A percentile compares a stretch with the other conserved stretches of the same genome.
These are phyloP conservation scores for Phytophthora cryptogea DNA, from an alignment of 352 stramenopile species.

Conservation along the genomic window DNA sequence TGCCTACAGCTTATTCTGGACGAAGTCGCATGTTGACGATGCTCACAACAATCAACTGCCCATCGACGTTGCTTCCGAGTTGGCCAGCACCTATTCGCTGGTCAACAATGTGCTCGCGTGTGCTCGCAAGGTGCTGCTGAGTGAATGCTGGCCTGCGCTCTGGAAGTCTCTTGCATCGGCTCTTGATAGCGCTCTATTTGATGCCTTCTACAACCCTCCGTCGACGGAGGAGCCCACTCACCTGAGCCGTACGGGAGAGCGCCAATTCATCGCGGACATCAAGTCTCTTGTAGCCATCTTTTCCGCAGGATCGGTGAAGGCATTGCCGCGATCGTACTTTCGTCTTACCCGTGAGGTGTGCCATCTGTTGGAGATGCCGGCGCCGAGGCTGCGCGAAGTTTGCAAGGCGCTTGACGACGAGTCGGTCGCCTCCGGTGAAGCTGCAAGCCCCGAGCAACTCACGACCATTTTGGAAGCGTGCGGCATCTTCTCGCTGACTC, in stretches of 20 bases:
- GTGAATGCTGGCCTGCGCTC: constrained; percentile 34
- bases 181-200: constrained; percentile 48
- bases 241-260: constrained; percentile 28
- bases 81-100: constrained; percentile 35
- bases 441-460: constrained; percentile 52
- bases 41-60: constrained; percentile 16
- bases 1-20: constrained; percentile 34
- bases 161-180: constrained; percentile 41
- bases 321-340: constrained; percentile 44
- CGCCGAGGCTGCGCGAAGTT: constrained; percentile 47
- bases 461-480: constrained; percentile 76
- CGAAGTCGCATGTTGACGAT: constrained; percentile 15
- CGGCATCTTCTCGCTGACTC: constrained; percentile 50
- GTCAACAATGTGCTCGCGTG: constrained; percentile 35
- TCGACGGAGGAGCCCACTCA: constrained; percentile 6
- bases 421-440: constrained; percentile 3
- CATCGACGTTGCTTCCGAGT: constrained; percentile 41
- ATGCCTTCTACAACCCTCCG: constrained; percentile 28
- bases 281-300: constrained; percentile 43
- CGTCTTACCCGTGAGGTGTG: constrained; percentile 51
- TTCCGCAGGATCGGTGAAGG: constrained; percentile 30
- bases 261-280: constrained; percentile 53
- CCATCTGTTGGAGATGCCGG: constrained; percentile 48
- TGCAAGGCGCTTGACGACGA: constrained; percentile 46
- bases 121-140: constrained; percentile 25